These are phyloP conservation scores for Plasmopara viticola DNA, from an alignment of 352 stramenopile species.

Conservation along the genomic window DNA sequence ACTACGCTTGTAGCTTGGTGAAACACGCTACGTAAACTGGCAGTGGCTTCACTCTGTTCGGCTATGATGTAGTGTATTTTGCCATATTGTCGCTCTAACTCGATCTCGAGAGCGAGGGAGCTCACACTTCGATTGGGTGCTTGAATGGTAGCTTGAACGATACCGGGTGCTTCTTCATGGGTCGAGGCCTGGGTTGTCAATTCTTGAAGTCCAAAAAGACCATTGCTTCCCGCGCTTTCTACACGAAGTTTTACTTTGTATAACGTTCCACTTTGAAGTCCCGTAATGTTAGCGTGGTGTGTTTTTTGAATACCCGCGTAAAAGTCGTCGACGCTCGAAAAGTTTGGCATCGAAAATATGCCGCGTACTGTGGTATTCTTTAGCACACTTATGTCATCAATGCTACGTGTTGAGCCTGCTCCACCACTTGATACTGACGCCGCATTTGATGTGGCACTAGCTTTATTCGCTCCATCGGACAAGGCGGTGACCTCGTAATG, in stretches of 20 bases:
- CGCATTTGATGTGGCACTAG: conserved; percentile 8
- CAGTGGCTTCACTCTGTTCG: not conserved
- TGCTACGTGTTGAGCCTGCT: conserved; percentile 6
- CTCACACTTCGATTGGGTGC: conserved; percentile 47
- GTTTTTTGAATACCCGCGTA: conserved; percentile 15
- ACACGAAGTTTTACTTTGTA: conserved; percentile 43
- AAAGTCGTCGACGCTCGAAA: conserved; percentile 34
- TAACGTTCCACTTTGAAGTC: conserved; percentile 32
- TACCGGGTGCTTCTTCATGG: conserved; percentile 42
- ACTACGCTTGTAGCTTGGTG: conserved; percentile 28
- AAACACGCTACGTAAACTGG: conserved; percentile 22
- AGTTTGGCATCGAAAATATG: conserved; percentile 28
- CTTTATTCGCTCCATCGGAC: conserved; percentile 10
- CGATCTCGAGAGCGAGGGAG: conserved; percentile 33
- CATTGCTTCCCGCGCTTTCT: conserved; percentile 47
- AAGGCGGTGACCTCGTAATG: conserved; percentile 39
- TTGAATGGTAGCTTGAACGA: conserved; percentile 23
- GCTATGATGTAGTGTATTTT: conserved; percentile 54
- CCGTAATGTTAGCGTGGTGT: conserved; percentile 30
- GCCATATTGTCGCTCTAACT: conserved; percentile 30
- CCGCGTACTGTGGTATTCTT: conserved; percentile 16
- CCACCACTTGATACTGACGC: not conserved
- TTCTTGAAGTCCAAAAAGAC: conserved; percentile 33
- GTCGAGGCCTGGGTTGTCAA: conserved; percentile 30
- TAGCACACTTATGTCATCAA: conserved; percentile 17